Base-by-base conservation (phyloP, 2,329 filamentous ascomycete genomes). In the Curvularia eragrostidis region DNA sequence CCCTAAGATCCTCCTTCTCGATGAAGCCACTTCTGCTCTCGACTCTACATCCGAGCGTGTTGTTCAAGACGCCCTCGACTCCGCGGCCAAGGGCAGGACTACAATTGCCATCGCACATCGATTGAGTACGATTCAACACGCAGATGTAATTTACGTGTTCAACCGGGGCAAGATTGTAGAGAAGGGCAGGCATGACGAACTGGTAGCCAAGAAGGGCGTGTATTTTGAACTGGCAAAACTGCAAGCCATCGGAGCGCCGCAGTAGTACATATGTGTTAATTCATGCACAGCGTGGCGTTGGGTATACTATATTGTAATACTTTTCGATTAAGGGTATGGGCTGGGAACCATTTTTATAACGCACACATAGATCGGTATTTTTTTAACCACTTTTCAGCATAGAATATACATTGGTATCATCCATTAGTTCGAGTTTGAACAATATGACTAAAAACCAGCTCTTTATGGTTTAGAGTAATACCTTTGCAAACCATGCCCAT, bases 101-200 rank as follows among this genome's bases (percentile, higher is more conserved):
- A 98, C 94, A 0, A 95, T 99, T 62, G 93, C 94, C 0, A 94
- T 99, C 1, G 95, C 95, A 3, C 94, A 99, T 78, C 84, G 95
- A 23, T 81, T 99, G 5, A 92, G 88, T 71, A 97, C 95, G 0
- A 97, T 98, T 59, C 93, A 97, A 74, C 93, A 95, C 74, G 94
- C 94, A 0, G 94, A 98, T 73, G 81, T 94, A 48, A 98, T 98
- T 68, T 97, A 96, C 65, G 94, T 98, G n/a, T 95, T 98, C 74
- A 93, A 97, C 75, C 88, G 91, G 68, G 95, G 94, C 7, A 85
- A 87, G 58, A 86, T 98, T 42, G 90, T 96, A 1, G 94, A 98
- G 80, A 85, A 86, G 65, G 94, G 94, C 5, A 92, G 87, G 8
- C 94, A 98, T 91, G 84, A 83, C 0, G 79, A 82, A 48, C 58